Percentiles rank a stretch among this genome's conserved stretches.
phyloP scores from a whole-genome alignment of 2,329 filamentous ascomycete species.

The Aureobasidium sp. region DNA sequence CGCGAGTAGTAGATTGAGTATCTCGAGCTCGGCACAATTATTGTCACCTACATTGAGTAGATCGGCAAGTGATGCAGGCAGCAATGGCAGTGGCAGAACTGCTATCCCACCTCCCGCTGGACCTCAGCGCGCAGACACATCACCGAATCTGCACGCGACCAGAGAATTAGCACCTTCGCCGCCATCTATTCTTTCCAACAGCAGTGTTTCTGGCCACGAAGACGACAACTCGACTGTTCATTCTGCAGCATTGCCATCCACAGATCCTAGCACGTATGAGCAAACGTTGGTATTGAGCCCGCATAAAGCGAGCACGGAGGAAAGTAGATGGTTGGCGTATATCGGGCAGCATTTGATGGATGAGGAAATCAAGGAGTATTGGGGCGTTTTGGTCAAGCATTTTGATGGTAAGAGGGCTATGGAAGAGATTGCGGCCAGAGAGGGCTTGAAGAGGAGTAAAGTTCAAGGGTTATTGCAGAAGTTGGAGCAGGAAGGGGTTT shows the following conservation, averaged over 20 bases:
- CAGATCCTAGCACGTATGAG: slow-evolving; percentile 5
- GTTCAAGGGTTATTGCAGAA: slow-evolving; percentile 25
- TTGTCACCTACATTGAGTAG: neutral
- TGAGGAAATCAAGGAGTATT: slow-evolving; percentile 53
- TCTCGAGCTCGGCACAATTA: neutral
- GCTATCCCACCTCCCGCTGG: slow-evolving; percentile 1
- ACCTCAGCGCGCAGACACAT: neutral
- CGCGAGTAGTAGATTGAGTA: neutral
- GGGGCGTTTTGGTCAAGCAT: slow-evolving; percentile 70
- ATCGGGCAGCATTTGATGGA: slow-evolving; percentile 46
- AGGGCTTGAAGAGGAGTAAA: slow-evolving; percentile 74
- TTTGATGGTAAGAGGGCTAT: slow-evolving; percentile 79
- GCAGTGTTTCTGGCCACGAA: neutral
- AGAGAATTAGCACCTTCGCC: neutral
- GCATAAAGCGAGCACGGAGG: slow-evolving; percentile 14
- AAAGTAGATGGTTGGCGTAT: slow-evolving; percentile 12
- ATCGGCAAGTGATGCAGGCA: slow-evolving; percentile 3
- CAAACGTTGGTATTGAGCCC: slow-evolving; percentile 11
- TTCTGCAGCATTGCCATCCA: neutral
- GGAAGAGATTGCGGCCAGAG: slow-evolving; percentile 76
- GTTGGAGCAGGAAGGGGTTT: slow-evolving; percentile 12
- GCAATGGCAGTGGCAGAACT: slow-evolving; percentile 1
- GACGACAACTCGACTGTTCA: neutral
- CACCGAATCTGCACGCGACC: neutral
- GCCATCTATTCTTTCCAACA: neutral